Evolutionary conservation across 2,329 filamentous ascomycete species (phyloP).

Genomic region (Sclerotinia spermophila): DNA sequence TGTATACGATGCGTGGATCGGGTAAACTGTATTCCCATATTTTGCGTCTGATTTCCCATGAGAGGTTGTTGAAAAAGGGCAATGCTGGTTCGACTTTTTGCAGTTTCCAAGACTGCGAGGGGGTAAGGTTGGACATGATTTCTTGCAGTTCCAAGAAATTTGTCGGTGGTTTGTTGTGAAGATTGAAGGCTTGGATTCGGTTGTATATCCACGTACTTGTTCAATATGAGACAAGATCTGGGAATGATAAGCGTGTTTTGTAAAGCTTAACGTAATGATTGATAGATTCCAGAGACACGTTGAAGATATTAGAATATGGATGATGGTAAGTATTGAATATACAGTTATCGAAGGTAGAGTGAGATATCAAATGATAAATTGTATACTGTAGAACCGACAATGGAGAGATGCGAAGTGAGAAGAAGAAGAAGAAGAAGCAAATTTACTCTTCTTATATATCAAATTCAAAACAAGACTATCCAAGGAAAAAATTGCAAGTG

Average conservation of each 20-base stretch:
- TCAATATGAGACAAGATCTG: not conserved
- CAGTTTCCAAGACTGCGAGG: not conserved
- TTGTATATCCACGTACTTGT: too few relatives aligned
- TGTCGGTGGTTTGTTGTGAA: not conserved
- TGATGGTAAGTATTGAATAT: not conserved
- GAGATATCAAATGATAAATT: not conserved
- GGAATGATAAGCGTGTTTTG: not conserved
- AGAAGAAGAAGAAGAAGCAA: fast-evolving
- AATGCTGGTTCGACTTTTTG: not conserved
- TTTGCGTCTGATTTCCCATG: not conserved
- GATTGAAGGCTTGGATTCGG: too few relatives aligned
- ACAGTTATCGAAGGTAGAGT: not conserved
- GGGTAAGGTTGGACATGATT: too few relatives aligned
- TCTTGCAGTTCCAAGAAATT: not conserved
- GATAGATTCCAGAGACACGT: not conserved
- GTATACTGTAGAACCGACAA: not conserved
- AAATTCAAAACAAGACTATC: not conserved
- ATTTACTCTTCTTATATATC: not conserved
- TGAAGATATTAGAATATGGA: not conserved
- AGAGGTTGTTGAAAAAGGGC: fast-evolving
- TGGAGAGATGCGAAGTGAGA: not conserved
- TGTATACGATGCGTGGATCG: not conserved
- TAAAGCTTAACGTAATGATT: not conserved
- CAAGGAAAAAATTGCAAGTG: not conserved
- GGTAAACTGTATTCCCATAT: not conserved